These are phyloP conservation scores for Cercophora samala DNA, from an alignment of 495 filamentous ascomycete genomes.

Conservation along the genomic window DNA sequence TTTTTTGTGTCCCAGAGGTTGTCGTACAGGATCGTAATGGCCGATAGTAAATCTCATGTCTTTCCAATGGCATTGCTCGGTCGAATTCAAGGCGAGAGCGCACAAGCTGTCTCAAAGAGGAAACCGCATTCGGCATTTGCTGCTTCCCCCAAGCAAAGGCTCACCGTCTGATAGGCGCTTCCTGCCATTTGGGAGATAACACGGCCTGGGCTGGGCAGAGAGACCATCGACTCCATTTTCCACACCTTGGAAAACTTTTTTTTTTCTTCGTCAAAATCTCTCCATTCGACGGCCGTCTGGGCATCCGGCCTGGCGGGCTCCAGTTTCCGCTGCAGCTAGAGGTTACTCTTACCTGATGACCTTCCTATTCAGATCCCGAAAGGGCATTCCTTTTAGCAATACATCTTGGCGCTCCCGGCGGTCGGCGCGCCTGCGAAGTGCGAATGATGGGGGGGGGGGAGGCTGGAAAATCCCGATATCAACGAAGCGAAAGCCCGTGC, in stretches of 20 bases:
- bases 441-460: not conserved
- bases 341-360: constrained; percentile 37
- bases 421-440: constrained; percentile 8
- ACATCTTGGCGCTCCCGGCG: constrained; percentile 17
- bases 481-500: constrained; percentile 5
- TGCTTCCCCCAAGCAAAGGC: too few relatives aligned
- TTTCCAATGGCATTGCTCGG: not conserved
- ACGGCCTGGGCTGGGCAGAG: not conserved
- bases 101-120: constrained; percentile 16
- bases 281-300: constrained; percentile 13
- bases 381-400: constrained; percentile 15
- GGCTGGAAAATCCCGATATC: not conserved
- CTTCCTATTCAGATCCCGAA: constrained; percentile 27
- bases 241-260: constrained; percentile 11
- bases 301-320: constrained; percentile 15
- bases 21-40: constrained; percentile 23
- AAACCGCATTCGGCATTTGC: constrained; percentile 14
- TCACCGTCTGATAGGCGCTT: constrained; percentile 6
- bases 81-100: not conserved
- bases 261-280: constrained; percentile 11
- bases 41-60: constrained; percentile 10
- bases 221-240: not conserved
- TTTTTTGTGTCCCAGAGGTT: not conserved
- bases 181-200: constrained; percentile 2
- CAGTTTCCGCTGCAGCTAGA: constrained; percentile 32